phyloP scores from a whole-genome alignment of 352 stramenopile genomes.

The Globisporangium cederbergense region DNA sequence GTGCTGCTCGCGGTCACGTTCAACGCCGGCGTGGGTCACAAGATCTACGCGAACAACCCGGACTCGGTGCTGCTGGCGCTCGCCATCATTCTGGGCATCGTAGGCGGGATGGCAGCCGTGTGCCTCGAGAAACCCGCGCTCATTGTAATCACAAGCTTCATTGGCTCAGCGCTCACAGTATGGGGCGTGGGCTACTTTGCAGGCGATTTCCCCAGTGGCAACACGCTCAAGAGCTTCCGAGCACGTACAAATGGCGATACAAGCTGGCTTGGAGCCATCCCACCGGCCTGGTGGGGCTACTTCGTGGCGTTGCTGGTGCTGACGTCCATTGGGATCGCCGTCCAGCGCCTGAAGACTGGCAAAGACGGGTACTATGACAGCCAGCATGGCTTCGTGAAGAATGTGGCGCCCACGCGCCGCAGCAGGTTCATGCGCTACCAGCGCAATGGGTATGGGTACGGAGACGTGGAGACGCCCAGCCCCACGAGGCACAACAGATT shows the following conservation, averaged over 20 bases:
- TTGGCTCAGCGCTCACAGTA: constrained; percentile 37
- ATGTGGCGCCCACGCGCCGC: background rate
- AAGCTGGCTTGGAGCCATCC: constrained; percentile 32
- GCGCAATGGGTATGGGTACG: constrained; percentile 4
- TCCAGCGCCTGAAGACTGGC: constrained; percentile 47
- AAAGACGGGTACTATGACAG: constrained; percentile 28
- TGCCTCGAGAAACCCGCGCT: constrained; percentile 60
- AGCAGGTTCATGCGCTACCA: background rate
- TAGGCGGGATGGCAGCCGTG: constrained; percentile 37
- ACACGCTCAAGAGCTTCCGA: constrained; percentile 38
- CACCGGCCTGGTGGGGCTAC: constrained; percentile 59
- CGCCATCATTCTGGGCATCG: constrained; percentile 37
- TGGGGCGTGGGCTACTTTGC: constrained; percentile 67
- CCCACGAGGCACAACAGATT: background rate
- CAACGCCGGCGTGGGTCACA: constrained; percentile 51
- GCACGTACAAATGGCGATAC: constrained; percentile 28
- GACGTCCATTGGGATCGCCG: constrained; percentile 35
- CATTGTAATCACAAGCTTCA: constrained; percentile 43
- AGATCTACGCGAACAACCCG: constrained; percentile 52
- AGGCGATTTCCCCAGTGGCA: constrained; percentile 53
- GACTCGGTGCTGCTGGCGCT: constrained; percentile 51
- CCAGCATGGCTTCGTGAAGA: constrained; percentile 9
- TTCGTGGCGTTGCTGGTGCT: constrained; percentile 45
- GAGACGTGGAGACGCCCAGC: constrained; percentile 12
- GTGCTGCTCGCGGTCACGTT: constrained; percentile 54